These are phyloP conservation scores for Sugiyamaella paludigena DNA, from an alignment of 1,139 yeast genomes.

Conservation along the genomic window DNA sequence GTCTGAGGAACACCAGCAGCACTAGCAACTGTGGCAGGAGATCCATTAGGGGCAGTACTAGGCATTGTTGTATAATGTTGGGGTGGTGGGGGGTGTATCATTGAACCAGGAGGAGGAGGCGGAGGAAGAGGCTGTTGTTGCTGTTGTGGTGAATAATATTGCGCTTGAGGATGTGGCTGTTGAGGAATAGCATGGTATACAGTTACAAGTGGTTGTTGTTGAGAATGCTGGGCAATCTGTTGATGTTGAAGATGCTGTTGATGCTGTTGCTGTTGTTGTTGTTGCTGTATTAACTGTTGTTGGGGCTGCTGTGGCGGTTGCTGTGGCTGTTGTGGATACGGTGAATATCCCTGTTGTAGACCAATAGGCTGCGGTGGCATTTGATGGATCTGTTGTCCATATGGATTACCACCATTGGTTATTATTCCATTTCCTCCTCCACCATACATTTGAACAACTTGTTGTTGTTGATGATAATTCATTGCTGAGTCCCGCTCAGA, in stretches of 20 bases:
- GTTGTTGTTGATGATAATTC: constrained; percentile 10
- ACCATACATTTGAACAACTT: neutral
- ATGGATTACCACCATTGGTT: neutral
- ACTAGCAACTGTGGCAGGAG: neutral
- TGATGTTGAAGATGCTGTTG: constrained; percentile 7
- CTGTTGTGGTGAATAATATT: constrained; percentile 2
- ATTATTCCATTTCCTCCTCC: constrained; percentile 1
- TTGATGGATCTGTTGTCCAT: neutral
- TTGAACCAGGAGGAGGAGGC: constrained; percentile 12
- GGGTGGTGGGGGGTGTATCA: neutral
- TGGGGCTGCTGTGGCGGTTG: constrained; percentile 17
- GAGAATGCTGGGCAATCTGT: constrained; percentile 4
- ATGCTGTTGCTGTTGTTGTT: constrained; percentile 18
- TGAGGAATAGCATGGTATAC: neutral
- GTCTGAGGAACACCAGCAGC: constrained; percentile 5
- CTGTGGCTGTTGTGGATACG: constrained; percentile 9
- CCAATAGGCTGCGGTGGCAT: neutral
- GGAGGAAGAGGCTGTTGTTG: constrained; percentile 12
- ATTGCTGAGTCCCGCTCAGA: constrained; percentile 11
- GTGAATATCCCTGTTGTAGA: constrained; percentile 6
- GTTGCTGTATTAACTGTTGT: constrained; percentile 18
- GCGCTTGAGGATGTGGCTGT: neutral
- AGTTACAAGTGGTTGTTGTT: constrained; percentile 3
- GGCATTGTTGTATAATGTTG: neutral
- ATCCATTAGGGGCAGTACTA: neutral